Evolutionary conservation across 257 asterid species (phyloP).

Genomic region (Scutellaria baicalensis): DNA sequence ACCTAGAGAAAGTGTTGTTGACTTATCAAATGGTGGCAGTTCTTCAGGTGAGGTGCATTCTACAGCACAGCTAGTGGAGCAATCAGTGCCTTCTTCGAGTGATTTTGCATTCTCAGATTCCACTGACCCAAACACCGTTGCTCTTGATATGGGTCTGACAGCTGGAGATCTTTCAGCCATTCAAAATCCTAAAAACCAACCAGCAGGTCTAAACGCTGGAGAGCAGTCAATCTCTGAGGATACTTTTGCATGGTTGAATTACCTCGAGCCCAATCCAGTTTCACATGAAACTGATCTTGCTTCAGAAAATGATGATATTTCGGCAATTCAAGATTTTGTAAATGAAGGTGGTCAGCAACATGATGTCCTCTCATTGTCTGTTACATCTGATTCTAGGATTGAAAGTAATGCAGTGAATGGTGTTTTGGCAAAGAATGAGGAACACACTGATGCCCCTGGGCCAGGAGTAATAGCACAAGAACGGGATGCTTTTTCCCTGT

Average conservation of each 20-base stretch:
- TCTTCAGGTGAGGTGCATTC: constrained; percentile 31
- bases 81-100: constrained; percentile 20
- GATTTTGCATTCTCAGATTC: constrained; percentile 30
- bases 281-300: constrained; percentile 18
- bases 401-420: constrained; percentile 16
- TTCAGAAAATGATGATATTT: constrained; percentile 28
- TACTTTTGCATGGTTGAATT: constrained; percentile 53
- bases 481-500: constrained; percentile 22
- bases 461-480: constrained; percentile 21
- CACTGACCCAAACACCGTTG: constrained; percentile 25
- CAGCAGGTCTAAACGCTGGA: constrained; percentile 20
- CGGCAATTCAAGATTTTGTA: constrained; percentile 26
- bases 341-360: constrained; percentile 30
- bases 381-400: constrained; percentile 16
- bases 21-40: constrained; percentile 25
- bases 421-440: constrained; percentile 16
- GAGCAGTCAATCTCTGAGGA: constrained; percentile 22
- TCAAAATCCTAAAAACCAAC: constrained; percentile 18
- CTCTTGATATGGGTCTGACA: constrained; percentile 44
- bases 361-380: constrained; percentile 17
- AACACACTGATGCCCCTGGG: constrained; percentile 19
- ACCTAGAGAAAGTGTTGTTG: constrained; percentile 32
- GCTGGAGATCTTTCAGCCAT: constrained; percentile 29
- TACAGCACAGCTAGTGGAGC: constrained; percentile 22
- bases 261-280: constrained; percentile 28